phyloP scores from a whole-genome alignment of 768 basidiomycete genomes.

The Kwoniella europaea region DNA sequence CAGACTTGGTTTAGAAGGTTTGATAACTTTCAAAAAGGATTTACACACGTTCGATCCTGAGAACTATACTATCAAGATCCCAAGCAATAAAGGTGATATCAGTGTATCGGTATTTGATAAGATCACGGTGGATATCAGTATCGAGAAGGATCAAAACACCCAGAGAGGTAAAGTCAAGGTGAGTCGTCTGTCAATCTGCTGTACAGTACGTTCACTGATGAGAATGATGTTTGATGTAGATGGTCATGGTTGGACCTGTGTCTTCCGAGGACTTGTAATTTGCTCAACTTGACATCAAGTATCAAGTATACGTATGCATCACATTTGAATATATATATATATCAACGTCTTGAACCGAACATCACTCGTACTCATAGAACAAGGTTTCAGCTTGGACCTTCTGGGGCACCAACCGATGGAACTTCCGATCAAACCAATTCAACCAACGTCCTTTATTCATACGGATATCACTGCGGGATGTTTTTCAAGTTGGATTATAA shows the following conservation, averaged over 20 bases:
- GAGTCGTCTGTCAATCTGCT: constrained; percentile 6
- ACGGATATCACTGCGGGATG: neutral
- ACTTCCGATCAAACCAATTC: constrained; percentile 3
- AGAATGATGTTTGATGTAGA: constrained; percentile 21
- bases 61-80: constrained; percentile 79
- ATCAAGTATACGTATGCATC: too few species aligned
- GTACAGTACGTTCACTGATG: neutral
- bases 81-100: constrained; percentile 61
- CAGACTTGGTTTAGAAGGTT: constrained; percentile 90
- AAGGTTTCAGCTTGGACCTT: neutral
- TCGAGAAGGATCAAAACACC: constrained; percentile 94
- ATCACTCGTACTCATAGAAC: neutral
- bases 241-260: constrained; percentile 52
- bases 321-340: too few species aligned
- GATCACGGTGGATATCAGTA: constrained; percentile 83
- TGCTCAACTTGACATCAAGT: too few species aligned
- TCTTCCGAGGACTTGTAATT: constrained; percentile 44
- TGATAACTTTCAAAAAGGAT: constrained; percentile 85
- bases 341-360: too few species aligned
- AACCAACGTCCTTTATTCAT: constrained; percentile 4
- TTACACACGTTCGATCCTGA: constrained; percentile 90
- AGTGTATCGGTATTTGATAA: constrained; percentile 90
- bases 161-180: constrained; percentile 81
- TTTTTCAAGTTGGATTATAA: neutral
- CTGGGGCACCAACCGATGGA: neutral